phyloP scores from a whole-genome alignment of 2,329 filamentous ascomycete genomes.

The Fusarium sp. region DNA sequence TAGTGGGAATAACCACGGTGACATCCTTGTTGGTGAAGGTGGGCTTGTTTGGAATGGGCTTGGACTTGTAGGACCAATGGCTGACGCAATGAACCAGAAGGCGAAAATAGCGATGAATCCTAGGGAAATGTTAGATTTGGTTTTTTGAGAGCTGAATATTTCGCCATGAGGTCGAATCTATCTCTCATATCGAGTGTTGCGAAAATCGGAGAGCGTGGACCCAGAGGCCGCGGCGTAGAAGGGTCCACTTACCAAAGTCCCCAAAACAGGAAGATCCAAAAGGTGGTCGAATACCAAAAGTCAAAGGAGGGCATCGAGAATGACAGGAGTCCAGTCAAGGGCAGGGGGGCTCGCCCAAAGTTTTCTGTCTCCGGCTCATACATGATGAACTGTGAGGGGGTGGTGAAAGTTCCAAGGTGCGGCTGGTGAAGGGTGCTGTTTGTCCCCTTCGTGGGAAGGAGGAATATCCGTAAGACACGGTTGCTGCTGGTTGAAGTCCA shows the following conservation, averaged over 20 bases:
- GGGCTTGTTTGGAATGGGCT: constrained; percentile 82
- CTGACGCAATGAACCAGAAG: constrained; percentile 84
- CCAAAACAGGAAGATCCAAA: constrained; percentile 57
- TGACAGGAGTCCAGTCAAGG: constrained; percentile 31
- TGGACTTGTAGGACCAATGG: constrained; percentile 87
- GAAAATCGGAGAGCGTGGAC: neutral
- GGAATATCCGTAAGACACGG: constrained; percentile 24
- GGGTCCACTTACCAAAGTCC: constrained; percentile 56
- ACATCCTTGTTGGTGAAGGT: constrained; percentile 82
- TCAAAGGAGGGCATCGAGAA: constrained; percentile 40
- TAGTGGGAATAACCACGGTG: constrained; percentile 91
- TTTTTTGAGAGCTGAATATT: neutral
- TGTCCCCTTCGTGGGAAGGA: constrained; percentile 23
- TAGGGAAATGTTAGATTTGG: constrained; percentile 50
- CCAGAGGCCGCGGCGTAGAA: neutral
- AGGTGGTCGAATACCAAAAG: constrained; percentile 55
- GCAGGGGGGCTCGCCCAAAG: constrained; percentile 21
- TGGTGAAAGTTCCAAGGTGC: constrained; percentile 26
- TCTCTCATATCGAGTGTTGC: neutral
- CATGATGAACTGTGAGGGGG: constrained; percentile 33
- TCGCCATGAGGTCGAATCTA: neutral
- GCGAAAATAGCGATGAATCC: constrained; percentile 86
- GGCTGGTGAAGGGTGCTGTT: constrained; percentile 32
- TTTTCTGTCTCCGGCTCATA: constrained; percentile 30
- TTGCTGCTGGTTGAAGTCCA: constrained; percentile 15